Conservation (phyloP, 2,329 filamentous ascomycete genomes). For the Calonectria pseudoreteaudii region DNA sequence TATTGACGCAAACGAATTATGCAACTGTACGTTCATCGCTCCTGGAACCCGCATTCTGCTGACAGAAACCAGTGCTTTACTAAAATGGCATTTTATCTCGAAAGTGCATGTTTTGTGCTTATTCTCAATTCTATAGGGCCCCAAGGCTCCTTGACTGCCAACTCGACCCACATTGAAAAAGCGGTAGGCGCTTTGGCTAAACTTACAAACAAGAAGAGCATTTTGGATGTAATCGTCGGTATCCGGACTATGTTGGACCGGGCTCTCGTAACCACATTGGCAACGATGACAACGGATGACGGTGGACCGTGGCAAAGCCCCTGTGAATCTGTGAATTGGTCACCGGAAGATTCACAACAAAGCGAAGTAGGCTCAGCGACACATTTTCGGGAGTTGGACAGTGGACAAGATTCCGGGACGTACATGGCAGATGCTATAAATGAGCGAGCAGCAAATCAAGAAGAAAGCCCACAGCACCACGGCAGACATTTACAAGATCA, state of each 20-base stretch:
- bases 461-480: neutral
- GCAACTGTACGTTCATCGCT: neutral
- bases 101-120: neutral
- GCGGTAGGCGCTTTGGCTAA: neutral
- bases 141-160: neutral
- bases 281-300: neutral
- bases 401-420: neutral
- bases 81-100: conserved; percentile 1
- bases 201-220: neutral
- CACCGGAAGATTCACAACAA: neutral
- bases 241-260: neutral
- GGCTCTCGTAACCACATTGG: neutral
- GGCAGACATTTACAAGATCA: neutral
- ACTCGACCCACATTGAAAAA: neutral
- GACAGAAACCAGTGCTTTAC: neutral
- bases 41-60: neutral
- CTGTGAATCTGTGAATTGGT: neutral
- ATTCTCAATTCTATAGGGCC: conserved; percentile 1
- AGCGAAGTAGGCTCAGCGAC: neutral
- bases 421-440: neutral
- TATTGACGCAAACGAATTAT: neutral
- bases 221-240: neutral
- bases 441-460: neutral
- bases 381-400: neutral
- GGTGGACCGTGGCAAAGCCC: neutral